Percentiles rank a stretch among this genome's conserved stretches.
phyloP scores from a whole-genome alignment of 2,329 filamentous ascomycete species.

The Hyphodiscus sp. region DNA sequence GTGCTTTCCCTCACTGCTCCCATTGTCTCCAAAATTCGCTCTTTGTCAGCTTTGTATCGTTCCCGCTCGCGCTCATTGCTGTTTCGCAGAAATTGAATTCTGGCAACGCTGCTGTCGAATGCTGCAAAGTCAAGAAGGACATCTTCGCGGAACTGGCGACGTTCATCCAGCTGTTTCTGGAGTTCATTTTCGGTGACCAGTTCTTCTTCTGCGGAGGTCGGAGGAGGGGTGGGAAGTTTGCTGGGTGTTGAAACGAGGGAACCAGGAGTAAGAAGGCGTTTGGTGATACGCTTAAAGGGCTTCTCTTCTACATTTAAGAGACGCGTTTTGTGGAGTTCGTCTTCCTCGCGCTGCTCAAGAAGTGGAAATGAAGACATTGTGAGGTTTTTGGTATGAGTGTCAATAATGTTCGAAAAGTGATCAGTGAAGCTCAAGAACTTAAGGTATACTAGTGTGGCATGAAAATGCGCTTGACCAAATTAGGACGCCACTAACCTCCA shows the following conservation, averaged over 20 bases:
- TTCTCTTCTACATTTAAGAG: constrained; percentile 88
- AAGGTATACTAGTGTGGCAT: too few species aligned
- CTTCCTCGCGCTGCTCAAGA: constrained; percentile 69
- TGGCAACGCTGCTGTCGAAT: constrained; percentile 78
- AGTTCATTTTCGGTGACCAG: constrained; percentile 40
- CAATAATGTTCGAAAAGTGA: not conserved
- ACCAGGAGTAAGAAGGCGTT: constrained; percentile 65
- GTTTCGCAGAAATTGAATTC: constrained; percentile 78
- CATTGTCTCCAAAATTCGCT: constrained; percentile 71
- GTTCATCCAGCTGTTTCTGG: constrained; percentile 46
- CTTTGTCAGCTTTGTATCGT: constrained; percentile 75
- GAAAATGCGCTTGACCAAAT: too few species aligned
- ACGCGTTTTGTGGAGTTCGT: constrained; percentile 79
- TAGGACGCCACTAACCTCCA: too few species aligned
- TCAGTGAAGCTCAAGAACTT: too few species aligned
- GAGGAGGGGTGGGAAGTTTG: constrained; percentile 59
- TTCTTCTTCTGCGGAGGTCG: constrained; percentile 43
- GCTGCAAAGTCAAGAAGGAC: constrained; percentile 81
- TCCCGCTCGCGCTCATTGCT: constrained; percentile 80
- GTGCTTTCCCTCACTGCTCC: constrained; percentile 73
- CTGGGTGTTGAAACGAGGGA: constrained; percentile 52
- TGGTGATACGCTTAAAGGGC: constrained; percentile 82
- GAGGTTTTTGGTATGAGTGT: not conserved
- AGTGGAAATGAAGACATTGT: constrained; percentile 56
- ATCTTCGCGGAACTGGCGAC: constrained; percentile 72